Conservation (phyloP, 352 stramenopile species). For the Globisporangium spiculum region DNA sequence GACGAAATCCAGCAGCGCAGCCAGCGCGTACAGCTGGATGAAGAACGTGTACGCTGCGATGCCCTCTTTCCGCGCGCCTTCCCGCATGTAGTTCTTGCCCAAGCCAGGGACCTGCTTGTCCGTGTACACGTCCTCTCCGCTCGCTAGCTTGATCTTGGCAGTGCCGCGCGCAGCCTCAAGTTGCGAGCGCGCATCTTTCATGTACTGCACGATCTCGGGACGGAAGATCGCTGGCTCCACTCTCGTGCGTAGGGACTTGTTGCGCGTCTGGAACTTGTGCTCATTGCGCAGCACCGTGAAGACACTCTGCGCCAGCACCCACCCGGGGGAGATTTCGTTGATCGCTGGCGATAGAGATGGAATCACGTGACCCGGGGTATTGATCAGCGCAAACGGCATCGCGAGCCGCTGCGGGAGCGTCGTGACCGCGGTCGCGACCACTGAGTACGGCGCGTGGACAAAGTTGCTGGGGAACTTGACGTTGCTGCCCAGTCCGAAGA, state of each 20-base stretch:
- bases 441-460: conserved; percentile 88
- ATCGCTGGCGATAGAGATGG: conserved; percentile 72
- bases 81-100: conserved; percentile 87
- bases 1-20: conserved; percentile 41
- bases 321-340: conserved; percentile 87
- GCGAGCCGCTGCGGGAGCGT: conserved; percentile 85
- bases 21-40: conserved; percentile 74
- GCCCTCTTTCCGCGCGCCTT: conserved; percentile 47
- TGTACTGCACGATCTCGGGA: conserved; percentile 69
- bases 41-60: conserved; percentile 82
- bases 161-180: conserved; percentile 37
- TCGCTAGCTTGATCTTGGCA: conserved; percentile 32
- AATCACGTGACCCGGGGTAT: conserved; percentile 72
- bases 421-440: conserved; percentile 92
- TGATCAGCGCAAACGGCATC: conserved; percentile 83
- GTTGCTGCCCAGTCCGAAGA: conserved; percentile 93
- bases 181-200: conserved; percentile 57
- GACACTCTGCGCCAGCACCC: conserved; percentile 88
- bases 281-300: conserved; percentile 91
- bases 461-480: conserved; percentile 97
- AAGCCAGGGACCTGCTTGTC: conserved; percentile 65
- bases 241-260: conserved; percentile 64
- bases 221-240: conserved; percentile 70
- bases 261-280: conserved; percentile 82
- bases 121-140: conserved; percentile 67